Evolutionary conservation across 2,329 filamentous ascomycete species (phyloP), one percentile per base, ranked within the genome.

Genomic region (Orbilia brochopaga): DNA sequence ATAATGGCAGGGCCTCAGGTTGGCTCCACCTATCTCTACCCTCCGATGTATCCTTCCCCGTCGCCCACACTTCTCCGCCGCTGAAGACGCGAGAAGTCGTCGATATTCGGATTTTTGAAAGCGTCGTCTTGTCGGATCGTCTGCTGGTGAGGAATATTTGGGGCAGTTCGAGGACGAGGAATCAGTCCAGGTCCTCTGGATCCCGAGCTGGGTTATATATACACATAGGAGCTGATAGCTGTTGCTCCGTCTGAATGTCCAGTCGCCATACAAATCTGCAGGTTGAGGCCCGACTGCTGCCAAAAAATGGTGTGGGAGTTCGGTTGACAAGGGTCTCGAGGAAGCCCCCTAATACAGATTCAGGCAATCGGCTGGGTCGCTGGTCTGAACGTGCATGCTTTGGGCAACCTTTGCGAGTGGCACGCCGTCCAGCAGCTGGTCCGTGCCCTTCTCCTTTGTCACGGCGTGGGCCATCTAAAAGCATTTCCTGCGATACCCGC

Each of bases 361-460:
- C 66, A 70, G 66, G 66, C 66, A 70, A 63, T 70, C 66, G 66
- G 65, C 65, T 69, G 65, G 63, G 58, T 52, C 58, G 60, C 46
- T 69, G 66, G 66, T 63, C 66, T 70, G 66, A 70, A 70, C 66
- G 66, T 70, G 54, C 66, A 70, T 70, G 66, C 59, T 70, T 70
- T 70, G 53, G 66, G 66, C 44, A 70, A 70, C 66, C 66, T 59
- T 63, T 60, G 66, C 66, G 66, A 70, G 66, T 63, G 62, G 51
- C 58, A 57, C 66, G 19, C 59, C 64, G 59, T 62, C 32, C 42
- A 70, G 32, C 53, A 61, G 66, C 63, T 70, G 66, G 66, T 70
- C 66, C 66, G 66, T 70, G 66, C 66, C 54, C 66, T 64, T 21
- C 40, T 58, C 46, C 32, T 52, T 51, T 35, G 23, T 54, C 58